Base-by-base conservation (phyloP, 345 rosid genomes). In the Citrus hindsii region DNA sequence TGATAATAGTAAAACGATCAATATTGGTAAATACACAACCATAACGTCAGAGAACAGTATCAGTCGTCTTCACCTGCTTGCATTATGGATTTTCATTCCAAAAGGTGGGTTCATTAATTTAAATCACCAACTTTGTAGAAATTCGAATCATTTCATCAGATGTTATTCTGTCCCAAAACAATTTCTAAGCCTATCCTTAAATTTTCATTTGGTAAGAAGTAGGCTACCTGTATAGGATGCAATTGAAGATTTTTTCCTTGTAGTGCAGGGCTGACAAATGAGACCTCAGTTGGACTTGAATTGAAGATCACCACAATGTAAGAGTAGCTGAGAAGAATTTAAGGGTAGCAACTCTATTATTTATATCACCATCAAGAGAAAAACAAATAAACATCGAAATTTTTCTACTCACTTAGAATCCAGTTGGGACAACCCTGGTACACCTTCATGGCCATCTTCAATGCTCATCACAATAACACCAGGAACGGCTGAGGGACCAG, bases 391-490 rank as follows among this genome's bases (percentile, higher is more conserved):
- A 63, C 30, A 48, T 22, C 22, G 68, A 37, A 56, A 33, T 60
- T 27, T 59, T 37, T 76, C 25, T 51, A 84, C 99, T 67, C 83
- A 93, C 98, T 71, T 66, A 33, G 92, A 86, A 87, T 96, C 98
- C 73, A 92, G 85, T 80, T 88, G 93, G 74, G 94, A 81, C 79
- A 91, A 73, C 73, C 91, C 91, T 2, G 91, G 87, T 68, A 79
- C 74, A 77, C 88, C 94, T 81, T 84, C 82, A 55, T 80, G 82
- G 61, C 95, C 95, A 86, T 92, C 98, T 87, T 96, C 97, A 82
- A 96, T 87, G 87, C 95, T 90, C 94, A 93, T 91, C 79, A 85
- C 94, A 60, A 93, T 90, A 77, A 92, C 86, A 33, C 98, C 99
- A 12, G 90, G 95, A 76, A 92, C 71, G 58, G 89, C 85, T 62